Base-by-base conservation (phyloP, 2,329 filamentous ascomycete genomes). In the Metarhizium rileyi region DNA sequence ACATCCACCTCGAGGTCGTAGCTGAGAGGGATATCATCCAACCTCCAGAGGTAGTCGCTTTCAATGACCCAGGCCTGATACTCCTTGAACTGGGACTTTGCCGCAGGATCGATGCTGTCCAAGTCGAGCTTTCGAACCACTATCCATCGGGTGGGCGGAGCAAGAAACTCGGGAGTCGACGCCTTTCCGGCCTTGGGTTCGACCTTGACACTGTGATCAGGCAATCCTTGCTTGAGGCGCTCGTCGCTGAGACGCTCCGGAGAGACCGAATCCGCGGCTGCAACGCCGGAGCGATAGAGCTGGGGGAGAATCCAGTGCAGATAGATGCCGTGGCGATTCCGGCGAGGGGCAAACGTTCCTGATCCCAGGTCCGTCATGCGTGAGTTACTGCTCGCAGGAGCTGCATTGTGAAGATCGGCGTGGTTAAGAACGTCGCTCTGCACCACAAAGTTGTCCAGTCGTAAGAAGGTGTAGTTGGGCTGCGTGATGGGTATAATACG, bases 391-490 rank as follows among this genome's bases (percentile, higher is more conserved):
- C 26, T 22, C 0, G 63, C 57, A 0, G 66, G 68, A 0, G 56
- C 48, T 1, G 66, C 51, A 27, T 58, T 59, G 58, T 73, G 67
- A 2, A 73, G 55, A 50, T 72, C 68, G 5, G 58, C 57, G 23
- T 64, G 63, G 14, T 61, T 53, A 12, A 65, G 57, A 1, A 75
- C 53, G 52, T 74, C 72, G 38, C 53, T 61, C 46, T 69, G 63
- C 5, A 70, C 51, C 1, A 66, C n/a, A 33, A 61, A 54, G 26
- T 62, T 57, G 12, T 67, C 58, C 2, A 73, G 60, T 1, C 69
- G 66, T 0, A 74, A 57, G 42, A 66, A 69, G 0, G 65, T 70
- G 58, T 73, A 75, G 60, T 74, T 72, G 5, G 71, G 72, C 51
- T 74, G 70, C 1, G 65, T 67, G 42, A 73, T 67, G 26, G 71